These are phyloP conservation scores for Phytomonas serpens DNA, from an alignment of 208 protist genomes.

Conservation along the genomic window DNA sequence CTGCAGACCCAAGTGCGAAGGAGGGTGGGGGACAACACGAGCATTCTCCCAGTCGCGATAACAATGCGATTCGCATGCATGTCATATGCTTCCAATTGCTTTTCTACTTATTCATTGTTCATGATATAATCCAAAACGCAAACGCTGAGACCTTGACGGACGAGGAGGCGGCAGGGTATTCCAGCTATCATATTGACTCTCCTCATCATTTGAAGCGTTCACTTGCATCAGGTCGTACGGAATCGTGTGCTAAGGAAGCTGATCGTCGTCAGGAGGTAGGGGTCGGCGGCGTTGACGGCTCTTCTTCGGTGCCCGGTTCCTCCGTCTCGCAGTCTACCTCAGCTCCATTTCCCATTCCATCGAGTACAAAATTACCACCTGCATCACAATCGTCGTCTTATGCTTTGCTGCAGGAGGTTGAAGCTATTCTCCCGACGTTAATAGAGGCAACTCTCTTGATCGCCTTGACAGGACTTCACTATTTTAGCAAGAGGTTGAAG, in stretches of 20 bases:
- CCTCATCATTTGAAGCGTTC: background rate
- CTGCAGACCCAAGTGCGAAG: conserved; percentile 10
- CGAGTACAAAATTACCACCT: background rate
- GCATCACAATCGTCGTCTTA: background rate
- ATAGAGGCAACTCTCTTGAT: conserved; percentile 20
- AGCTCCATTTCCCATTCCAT: background rate
- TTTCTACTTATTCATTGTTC: conserved; percentile 40
- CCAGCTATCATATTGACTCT: background rate
- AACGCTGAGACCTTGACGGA: background rate
- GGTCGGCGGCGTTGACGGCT: background rate
- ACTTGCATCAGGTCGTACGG: background rate
- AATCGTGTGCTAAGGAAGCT: background rate
- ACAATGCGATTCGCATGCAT: background rate
- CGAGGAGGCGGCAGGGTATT: background rate
- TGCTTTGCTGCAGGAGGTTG: conserved; percentile 12
- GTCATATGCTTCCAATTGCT: conserved; percentile 18
- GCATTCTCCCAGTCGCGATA: background rate
- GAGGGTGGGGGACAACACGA: background rate
- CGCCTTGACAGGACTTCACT: conserved; percentile 17
- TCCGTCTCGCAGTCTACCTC: background rate
- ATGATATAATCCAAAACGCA: conserved; percentile 41
- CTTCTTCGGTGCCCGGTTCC: background rate
- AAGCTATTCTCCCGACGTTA: conserved; percentile 23
- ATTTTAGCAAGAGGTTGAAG: background rate
- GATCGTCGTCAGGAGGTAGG: background rate